A percentile compares a stretch with the other conserved stretches of the same genome.
Conservation (phyloP, 192 early-diverging fungal genomes). For the Haplosporangium gracile region DNA sequence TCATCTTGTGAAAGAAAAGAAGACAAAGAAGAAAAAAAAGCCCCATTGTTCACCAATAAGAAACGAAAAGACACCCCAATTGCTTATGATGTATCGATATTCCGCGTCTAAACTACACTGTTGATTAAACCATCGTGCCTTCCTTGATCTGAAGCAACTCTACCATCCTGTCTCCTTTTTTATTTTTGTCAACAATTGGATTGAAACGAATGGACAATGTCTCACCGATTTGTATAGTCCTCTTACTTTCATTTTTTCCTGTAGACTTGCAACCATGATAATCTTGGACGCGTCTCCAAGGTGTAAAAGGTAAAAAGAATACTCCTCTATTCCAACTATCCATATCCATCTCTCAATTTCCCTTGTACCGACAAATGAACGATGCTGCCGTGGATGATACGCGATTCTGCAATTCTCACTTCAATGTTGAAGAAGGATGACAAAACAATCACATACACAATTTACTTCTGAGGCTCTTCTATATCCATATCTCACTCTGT, state of each 20-base stretch:
- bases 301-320: slow-evolving; percentile 3
- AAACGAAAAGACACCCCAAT: neutral
- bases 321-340: too few relatives aligned
- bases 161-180: neutral
- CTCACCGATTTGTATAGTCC: neutral
- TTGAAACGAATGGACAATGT: too few relatives aligned
- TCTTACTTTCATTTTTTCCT: neutral
- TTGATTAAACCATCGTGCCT: slow-evolving; percentile 55
- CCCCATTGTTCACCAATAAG: neutral
- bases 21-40: neutral
- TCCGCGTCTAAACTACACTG: slow-evolving; percentile 52
- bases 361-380: neutral
- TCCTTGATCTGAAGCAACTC: slow-evolving; percentile 57
- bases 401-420: slow-evolving; percentile 58
- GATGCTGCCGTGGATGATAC: slow-evolving; percentile 40
- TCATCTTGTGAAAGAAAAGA: neutral
- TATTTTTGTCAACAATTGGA: too few relatives aligned
- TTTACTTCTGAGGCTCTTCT: slow-evolving; percentile 42
- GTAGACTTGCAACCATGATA: neutral
- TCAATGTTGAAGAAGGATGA: slow-evolving; percentile 54
- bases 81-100: slow-evolving; percentile 56
- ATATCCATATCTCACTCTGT: neutral
- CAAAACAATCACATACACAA: slow-evolving; percentile 55
- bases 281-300: neutral
- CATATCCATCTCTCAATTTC: neutral